Conservation (phyloP, 805 yeast species). For the Metschnikowia gelsemii region DNA sequence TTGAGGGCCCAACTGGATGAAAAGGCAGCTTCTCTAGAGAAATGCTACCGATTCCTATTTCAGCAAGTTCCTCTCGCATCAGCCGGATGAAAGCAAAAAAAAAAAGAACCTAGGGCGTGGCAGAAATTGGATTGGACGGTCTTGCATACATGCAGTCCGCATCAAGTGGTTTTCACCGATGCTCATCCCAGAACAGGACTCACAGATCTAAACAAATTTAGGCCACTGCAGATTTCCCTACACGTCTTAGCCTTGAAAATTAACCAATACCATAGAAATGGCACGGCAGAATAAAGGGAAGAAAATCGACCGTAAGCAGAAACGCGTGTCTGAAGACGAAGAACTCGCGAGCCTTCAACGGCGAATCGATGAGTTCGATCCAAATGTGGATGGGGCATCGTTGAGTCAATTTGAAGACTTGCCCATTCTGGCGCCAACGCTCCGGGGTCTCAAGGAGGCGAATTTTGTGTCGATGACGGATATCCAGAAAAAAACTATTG, state of each 20-base stretch:
- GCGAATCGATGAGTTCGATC: slow-evolving; percentile 54
- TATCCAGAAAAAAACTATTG: slow-evolving; percentile 78
- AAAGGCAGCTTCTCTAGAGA: no score
- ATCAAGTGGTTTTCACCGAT: slow-evolving; percentile 14
- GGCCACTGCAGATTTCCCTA: no score
- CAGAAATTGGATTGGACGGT: no score
- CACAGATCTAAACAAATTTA: neutral
- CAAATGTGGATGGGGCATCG: slow-evolving; percentile 12
- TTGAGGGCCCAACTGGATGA: no score
- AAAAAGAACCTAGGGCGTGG: no score
- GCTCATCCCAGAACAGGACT: slow-evolving; percentile 12
- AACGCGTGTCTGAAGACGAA: slow-evolving; percentile 33
- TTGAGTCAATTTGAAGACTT: slow-evolving; percentile 47
- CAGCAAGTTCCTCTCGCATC: no score
- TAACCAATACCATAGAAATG: slow-evolving; percentile 6
- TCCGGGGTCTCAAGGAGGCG: slow-evolving; percentile 73
- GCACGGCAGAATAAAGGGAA: slow-evolving; percentile 19
- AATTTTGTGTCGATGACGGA: slow-evolving; percentile 80
- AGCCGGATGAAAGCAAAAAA: no score
- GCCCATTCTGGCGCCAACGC: slow-evolving; percentile 66
- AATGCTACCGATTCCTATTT: no score
- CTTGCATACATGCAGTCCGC: slow-evolving; percentile 3
- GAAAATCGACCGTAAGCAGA: slow-evolving; percentile 19
- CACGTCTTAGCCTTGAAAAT: no score
- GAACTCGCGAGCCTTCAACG: slow-evolving; percentile 46